Conservation (phyloP, 164 flowering plant genomes). For the Vitis cinerea region DNA sequence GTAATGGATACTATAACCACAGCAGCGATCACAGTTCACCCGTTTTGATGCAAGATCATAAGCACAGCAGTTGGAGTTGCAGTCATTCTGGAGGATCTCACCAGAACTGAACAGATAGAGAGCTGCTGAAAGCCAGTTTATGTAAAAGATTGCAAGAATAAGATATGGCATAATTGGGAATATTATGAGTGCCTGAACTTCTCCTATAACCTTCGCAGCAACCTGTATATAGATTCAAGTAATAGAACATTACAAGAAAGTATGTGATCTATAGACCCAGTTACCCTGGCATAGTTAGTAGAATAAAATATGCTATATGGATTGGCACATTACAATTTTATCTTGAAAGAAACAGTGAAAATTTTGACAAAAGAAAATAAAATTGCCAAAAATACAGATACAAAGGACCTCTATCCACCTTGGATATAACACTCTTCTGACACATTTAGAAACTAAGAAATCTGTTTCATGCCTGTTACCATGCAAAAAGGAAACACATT, state of each 20-base stretch:
- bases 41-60: conserved; percentile 65
- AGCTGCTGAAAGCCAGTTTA: conserved; percentile 91
- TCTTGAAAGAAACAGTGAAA: no score
- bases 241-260: neutral
- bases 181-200: conserved; percentile 85
- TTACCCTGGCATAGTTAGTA: no score
- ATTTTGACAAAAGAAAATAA: no score
- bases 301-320: no score
- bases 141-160: conserved; percentile 77
- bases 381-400: no score
- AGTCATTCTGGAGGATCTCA: conserved; percentile 61
- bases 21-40: conserved; percentile 79
- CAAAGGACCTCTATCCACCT: no score
- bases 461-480: no score
- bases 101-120: conserved; percentile 91
- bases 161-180: conserved; percentile 82
- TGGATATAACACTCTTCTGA: no score
- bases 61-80: conserved; percentile 80
- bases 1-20: conserved; percentile 84
- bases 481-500: no score
- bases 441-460: no score
- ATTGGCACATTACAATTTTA: no score
- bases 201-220: conserved; percentile 97
- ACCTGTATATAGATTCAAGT: conserved; percentile 53
- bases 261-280: no score